Evolutionary conservation across 73 alveolate species (phyloP).

Genomic region (Paramecium bursaria): DNA sequence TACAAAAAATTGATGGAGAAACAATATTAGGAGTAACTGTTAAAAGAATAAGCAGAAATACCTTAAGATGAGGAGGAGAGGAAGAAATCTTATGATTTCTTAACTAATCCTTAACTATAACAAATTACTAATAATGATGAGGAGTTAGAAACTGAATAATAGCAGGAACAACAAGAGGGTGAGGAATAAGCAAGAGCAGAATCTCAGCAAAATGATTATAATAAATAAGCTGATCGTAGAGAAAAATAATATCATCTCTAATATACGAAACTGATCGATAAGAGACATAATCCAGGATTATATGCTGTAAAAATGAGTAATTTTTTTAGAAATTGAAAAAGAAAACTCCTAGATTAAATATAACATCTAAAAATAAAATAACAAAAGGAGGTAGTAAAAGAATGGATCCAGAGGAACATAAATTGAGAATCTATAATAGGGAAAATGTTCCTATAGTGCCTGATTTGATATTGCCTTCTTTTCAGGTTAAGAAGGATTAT

Average conservation of each 20-base stretch:
- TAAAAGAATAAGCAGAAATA: constrained; percentile 3
- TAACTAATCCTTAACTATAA: constrained; percentile 10
- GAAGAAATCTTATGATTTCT: constrained; percentile 1
- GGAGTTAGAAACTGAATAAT: not conserved
- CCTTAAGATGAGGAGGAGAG: not conserved
- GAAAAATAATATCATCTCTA: constrained; percentile 4
- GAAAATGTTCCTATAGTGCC: constrained; percentile 46
- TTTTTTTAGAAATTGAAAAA: constrained; percentile 23
- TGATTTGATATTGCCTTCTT: constrained; percentile 31
- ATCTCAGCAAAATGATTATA: not conserved
- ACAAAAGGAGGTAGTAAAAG: constrained; percentile 1
- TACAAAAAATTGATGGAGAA: constrained; percentile 14
- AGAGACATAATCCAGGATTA: constrained; percentile 25
- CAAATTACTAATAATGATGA: not conserved
- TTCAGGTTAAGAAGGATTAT: constrained; percentile 12
- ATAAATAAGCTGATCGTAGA: constrained; percentile 8
- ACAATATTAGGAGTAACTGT: not conserved
- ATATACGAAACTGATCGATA: constrained; percentile 16
- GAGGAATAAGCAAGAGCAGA: not conserved
- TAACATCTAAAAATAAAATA: constrained; percentile 10
- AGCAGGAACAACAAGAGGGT: not conserved
- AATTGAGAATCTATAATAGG: constrained; percentile 33
- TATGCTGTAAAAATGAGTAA: not conserved
- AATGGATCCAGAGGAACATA: constrained; percentile 57
- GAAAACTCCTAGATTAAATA: constrained; percentile 12